Conservation (phyloP, 2,329 filamentous ascomycete genomes). For the Fusarium piperis region DNA sequence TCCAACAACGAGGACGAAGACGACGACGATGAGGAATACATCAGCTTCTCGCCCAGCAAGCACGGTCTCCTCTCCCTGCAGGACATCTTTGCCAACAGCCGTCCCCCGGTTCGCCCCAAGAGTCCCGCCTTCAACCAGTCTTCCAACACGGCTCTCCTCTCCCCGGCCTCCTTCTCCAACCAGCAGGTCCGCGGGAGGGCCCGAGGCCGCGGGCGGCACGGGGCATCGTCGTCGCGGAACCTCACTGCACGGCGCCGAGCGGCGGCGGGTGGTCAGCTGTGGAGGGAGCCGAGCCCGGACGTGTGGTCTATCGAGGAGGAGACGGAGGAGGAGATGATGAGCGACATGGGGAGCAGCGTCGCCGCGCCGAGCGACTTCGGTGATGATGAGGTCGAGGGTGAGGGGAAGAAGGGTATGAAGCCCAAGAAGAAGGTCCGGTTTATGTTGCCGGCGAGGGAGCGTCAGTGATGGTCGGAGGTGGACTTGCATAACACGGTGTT, state of each 20-base stretch:
- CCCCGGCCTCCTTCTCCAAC: conserved; percentile 39
- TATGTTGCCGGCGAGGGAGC: conserved; percentile 57
- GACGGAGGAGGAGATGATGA: conserved; percentile 62
- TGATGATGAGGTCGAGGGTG: conserved; percentile 32
- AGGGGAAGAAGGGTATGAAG: conserved; percentile 55
- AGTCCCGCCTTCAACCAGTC: conserved; percentile 46
- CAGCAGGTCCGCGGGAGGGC: conserved; percentile 45
- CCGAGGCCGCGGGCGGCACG: conserved; percentile 43
- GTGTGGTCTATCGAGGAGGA: conserved; percentile 70
- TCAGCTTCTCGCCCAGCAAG: conserved; percentile 56
- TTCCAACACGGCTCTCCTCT: conserved; percentile 42
- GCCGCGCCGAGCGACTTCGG: conserved; percentile 44
- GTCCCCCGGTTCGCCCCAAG: conserved; percentile 43
- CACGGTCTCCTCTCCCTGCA: conserved; percentile 55
- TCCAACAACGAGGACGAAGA: conserved; percentile 59
- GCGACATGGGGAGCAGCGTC: conserved; percentile 51
- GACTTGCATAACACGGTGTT: conserved; percentile 40
- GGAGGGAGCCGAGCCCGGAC: conserved; percentile 67
- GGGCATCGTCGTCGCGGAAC: conserved; percentile 38
- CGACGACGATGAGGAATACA: conserved; percentile 61
- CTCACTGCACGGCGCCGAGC: conserved; percentile 50
- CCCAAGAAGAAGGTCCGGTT: conserved; percentile 67
- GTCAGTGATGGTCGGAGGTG: neutral
- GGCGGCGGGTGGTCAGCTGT: conserved; percentile 48
- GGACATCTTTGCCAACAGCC: conserved; percentile 53